Evolutionary conservation across 768 basidiomycete genomes (phyloP).

Genomic region (Panaeolus cyanescens): DNA sequence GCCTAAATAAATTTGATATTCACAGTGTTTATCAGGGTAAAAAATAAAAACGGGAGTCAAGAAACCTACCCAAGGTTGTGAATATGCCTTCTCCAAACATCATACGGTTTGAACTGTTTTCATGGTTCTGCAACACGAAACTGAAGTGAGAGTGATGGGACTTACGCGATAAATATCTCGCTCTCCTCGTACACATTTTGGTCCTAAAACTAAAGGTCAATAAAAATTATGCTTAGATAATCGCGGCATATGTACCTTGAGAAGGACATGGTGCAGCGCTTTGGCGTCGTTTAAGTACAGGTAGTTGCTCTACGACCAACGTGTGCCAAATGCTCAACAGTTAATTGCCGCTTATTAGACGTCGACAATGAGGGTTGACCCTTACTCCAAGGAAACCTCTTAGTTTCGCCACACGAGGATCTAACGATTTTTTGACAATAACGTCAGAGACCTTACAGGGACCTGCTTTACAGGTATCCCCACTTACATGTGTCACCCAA

Average conservation of each 20-base stretch:
- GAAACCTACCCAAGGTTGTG: slow-evolving; percentile 20
- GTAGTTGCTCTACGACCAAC: slow-evolving; percentile 22
- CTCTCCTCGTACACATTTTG: slow-evolving; percentile 32
- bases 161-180: slow-evolving; percentile 25
- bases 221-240: background rate
- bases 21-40: background rate
- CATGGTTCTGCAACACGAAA: background rate
- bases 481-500: slow-evolving; percentile 27
- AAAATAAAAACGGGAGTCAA: background rate
- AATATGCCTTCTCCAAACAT: slow-evolving; percentile 26
- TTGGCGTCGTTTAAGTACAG: slow-evolving; percentile 46
- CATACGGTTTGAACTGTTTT: slow-evolving; percentile 13
- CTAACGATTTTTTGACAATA: slow-evolving; percentile 5
- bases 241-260: slow-evolving; percentile 28
- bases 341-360: too few relatives aligned
- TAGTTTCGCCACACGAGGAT: slow-evolving; percentile 30
- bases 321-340: too few relatives aligned
- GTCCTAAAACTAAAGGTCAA: slow-evolving; percentile 21
- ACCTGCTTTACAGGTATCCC: too few relatives aligned
- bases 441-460: background rate
- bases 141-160: too few relatives aligned
- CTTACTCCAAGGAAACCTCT: slow-evolving; percentile 35
- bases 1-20: slow-evolving; percentile 24
- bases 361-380: background rate
- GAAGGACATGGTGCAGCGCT: slow-evolving; percentile 45